A percentile compares a stretch with the other conserved stretches of the same genome.
Evolutionary conservation across 2,329 filamentous ascomycete genomes (phyloP).

Genomic region (Neonectria sp.): DNA sequence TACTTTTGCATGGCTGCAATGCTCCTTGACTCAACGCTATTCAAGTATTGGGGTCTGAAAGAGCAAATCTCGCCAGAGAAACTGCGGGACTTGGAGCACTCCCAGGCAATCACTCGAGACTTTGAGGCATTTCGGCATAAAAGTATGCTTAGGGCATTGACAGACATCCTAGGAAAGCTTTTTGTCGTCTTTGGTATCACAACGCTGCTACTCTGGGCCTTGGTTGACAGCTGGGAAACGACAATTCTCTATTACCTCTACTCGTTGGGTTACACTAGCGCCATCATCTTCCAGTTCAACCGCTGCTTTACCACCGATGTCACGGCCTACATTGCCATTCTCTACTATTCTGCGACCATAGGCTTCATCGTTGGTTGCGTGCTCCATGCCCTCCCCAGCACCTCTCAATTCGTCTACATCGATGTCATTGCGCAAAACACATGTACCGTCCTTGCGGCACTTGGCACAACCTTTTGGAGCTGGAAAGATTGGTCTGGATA

Average conservation of each 20-base stretch:
- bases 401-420: conserved; percentile 22
- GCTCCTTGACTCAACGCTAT: conserved; percentile 33
- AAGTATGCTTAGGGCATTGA: conserved; percentile 28
- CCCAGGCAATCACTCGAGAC: conserved; percentile 13
- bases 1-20: conserved; percentile 38
- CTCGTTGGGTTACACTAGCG: conserved; percentile 22
- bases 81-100: conserved; percentile 24
- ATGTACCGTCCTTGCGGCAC: conserved; percentile 24
- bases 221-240: conserved; percentile 27
- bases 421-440: conserved; percentile 31
- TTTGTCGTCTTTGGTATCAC: conserved; percentile 29
- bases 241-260: conserved; percentile 32
- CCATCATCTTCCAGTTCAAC: conserved; percentile 37
- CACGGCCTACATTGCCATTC: conserved; percentile 21
- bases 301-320: conserved; percentile 33
- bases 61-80: conserved; percentile 32
- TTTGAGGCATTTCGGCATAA: conserved; percentile 25
- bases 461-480: conserved; percentile 27
- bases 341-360: conserved; percentile 24
- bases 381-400: conserved; percentile 26
- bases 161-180: conserved; percentile 25
- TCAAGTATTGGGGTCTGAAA: conserved; percentile 35
- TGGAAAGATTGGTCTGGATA: conserved; percentile 27
- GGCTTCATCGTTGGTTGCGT: conserved; percentile 30
- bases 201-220: conserved; percentile 25